phyloP scores from a whole-genome alignment of 179 eudicot genomes.

The Vitellaria paradoxa region DNA sequence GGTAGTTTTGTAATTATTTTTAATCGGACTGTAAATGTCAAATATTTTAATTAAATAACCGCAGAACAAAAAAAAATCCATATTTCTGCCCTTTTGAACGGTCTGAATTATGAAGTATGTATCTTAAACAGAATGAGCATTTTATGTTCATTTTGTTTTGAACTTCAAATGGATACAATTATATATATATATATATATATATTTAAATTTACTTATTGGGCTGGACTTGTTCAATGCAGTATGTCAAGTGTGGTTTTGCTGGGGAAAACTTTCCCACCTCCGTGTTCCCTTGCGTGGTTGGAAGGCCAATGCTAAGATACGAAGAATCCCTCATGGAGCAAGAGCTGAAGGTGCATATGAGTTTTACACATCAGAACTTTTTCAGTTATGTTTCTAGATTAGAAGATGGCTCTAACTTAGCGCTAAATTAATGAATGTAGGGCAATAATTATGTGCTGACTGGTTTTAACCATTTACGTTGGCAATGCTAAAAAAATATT shows the following conservation, averaged over 20 bases:
- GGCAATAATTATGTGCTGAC: neutral
- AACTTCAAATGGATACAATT: too few species aligned
- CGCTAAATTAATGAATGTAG: too few species aligned
- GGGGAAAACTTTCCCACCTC: constrained; percentile 98
- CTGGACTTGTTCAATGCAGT: constrained; percentile 46
- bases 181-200: too few species aligned
- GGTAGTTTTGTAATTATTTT: too few species aligned
- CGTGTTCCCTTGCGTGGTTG: constrained; percentile 96
- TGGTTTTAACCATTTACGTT: constrained; percentile 3
- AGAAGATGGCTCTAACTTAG: neutral
- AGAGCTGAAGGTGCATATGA: constrained; percentile 67
- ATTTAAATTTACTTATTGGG: neutral
- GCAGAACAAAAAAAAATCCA: too few species aligned
- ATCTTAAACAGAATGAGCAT: neutral
- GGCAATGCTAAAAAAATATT: neutral
- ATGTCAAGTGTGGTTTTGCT: constrained; percentile 98
- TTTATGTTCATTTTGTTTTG: too few species aligned
- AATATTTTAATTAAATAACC: too few species aligned
- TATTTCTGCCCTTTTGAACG: neutral
- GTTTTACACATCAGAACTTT: neutral
- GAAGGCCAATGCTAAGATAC: constrained; percentile 89
- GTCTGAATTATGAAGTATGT: too few species aligned
- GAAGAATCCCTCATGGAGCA: constrained; percentile 96
- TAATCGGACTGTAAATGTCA: too few species aligned
- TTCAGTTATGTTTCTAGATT: neutral